Evolutionary conservation across 1,284 basidiomycete genomes (phyloP).

Genomic region (Sporisorium graminicola): DNA sequence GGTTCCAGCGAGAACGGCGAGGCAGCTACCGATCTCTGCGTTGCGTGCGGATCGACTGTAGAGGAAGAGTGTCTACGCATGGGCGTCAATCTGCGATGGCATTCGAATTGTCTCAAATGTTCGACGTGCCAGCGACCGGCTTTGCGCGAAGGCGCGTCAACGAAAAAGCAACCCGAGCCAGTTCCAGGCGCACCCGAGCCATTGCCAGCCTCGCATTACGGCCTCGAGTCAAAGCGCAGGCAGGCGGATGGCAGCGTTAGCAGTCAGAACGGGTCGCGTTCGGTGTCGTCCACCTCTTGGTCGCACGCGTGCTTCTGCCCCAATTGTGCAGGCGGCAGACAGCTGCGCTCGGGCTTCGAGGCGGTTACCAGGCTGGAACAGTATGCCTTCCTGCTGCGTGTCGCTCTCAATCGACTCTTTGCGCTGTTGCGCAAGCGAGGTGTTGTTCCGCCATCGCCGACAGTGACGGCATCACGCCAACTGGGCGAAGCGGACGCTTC

Average conservation of each 20-base stretch:
- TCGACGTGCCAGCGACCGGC: constrained; percentile 74
- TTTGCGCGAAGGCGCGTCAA: constrained; percentile 37
- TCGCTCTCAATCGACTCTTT: constrained; percentile 91
- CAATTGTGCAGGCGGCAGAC: constrained; percentile 75
- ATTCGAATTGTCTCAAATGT: constrained; percentile 90
- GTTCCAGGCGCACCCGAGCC: constrained; percentile 38
- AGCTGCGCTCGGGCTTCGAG: constrained; percentile 78
- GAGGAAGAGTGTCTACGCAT: constrained; percentile 96
- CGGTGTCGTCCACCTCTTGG: constrained; percentile 19
- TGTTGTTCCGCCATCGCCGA: constrained; percentile 82
- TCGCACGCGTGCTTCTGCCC: constrained; percentile 75
- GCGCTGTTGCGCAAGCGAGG: constrained; percentile 90
- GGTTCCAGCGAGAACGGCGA: constrained; percentile 59
- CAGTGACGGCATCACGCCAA: constrained; percentile 30
- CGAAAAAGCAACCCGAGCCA: constrained; percentile 37
- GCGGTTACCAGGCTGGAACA: constrained; percentile 94
- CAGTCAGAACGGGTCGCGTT: constrained; percentile 17
- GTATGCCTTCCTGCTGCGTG: constrained; percentile 95
- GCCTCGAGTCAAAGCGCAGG: constrained; percentile 54
- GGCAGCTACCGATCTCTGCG: constrained; percentile 82
- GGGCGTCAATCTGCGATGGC: constrained; percentile 95
- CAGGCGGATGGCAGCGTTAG: constrained; percentile 15
- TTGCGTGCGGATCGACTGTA: constrained; percentile 87
- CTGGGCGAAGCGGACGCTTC: constrained; percentile 20
- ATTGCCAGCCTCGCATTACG: constrained; percentile 56